Base-by-base conservation (phyloP, 768 basidiomycete genomes). In the Tylopilus sp. region DNA sequence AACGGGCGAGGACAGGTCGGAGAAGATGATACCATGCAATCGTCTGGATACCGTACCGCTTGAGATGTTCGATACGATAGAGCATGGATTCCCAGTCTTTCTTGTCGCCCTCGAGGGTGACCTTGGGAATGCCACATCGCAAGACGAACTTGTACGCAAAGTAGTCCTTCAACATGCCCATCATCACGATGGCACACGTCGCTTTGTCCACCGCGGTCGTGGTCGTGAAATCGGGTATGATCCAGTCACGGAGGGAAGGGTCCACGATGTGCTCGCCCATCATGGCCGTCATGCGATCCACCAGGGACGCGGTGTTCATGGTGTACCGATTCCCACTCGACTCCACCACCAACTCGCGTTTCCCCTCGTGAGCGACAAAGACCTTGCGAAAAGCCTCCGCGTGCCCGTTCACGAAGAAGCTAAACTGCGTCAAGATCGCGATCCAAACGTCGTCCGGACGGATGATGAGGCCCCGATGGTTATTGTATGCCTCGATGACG, bases 371-470 rank as follows among this genome's bases (percentile, higher is more conserved):
- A 1, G 54, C 42, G 20, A 70, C 59, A 47, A 72, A 72, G 26
- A 58, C 56, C 2, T 52, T 58, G 18, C 73, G 71, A 15, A 76
- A 57, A 3, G 55, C 56, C 48, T 72, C 69, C 0, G 68, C 57
- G 36, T 73, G 57, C 3, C 64, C 71, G 25, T 75, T 73, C 25
- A 75, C 69, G 40, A 73, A 75, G 52, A 71, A 67, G 40, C 64
- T 70, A 28, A 75, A 69, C 52, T 76, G 74, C 13, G 60, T 57
- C 43, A 71, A 33, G 61, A 69, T 64, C 21, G 65, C 61, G 23
- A 65, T 60, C 69, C 79, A 79, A 31, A 79, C 68, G 57, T 80
- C 78, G 47, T 80, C 79, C 6, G 78, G 79, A 8, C 78, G 68
- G 21, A 78, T 57, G 47, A 75, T 61, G 31, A 80, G 66, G 1